Conservation (phyloP, 2,329 filamentous ascomycete species). For the Phaeosphaeria sp. region DNA sequence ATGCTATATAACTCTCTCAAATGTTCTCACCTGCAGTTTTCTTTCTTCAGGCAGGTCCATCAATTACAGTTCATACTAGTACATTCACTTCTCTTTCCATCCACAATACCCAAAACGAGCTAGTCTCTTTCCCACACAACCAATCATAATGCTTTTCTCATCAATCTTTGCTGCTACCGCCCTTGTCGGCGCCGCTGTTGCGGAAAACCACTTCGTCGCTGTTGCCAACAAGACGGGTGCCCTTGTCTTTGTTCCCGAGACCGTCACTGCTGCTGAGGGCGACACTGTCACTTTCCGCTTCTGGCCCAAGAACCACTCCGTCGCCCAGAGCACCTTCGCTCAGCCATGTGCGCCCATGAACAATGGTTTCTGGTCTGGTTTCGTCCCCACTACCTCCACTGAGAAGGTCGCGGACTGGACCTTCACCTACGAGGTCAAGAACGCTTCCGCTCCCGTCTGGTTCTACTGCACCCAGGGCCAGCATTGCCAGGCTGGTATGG, state of each 20-base stretch:
- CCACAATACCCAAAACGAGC: conserved; percentile 36
- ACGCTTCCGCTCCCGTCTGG: conserved; percentile 47
- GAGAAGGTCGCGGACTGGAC: conserved; percentile 30
- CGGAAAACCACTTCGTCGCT: conserved; percentile 40
- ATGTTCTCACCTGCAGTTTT: conserved; percentile 36
- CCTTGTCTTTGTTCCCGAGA: conserved; percentile 45
- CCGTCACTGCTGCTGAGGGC: conserved; percentile 41
- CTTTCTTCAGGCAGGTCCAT: conserved; percentile 45
- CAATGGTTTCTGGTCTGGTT: conserved; percentile 49
- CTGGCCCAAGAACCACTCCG: conserved; percentile 49
- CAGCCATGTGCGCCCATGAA: conserved; percentile 42
- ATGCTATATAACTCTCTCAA: conserved; percentile 46
- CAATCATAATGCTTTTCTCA: conserved; percentile 50
- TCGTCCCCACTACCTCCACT: conserved; percentile 36
- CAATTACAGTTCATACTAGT: conserved; percentile 40
- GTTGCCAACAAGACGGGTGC: conserved; percentile 37
- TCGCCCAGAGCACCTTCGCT: conserved; percentile 45
- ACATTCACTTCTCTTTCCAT: conserved; percentile 26
- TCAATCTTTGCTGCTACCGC: conserved; percentile 41
- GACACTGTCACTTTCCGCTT: conserved; percentile 49
- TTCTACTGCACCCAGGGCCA: conserved; percentile 50
- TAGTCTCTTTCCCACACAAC: conserved; percentile 36
- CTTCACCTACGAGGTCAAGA: conserved; percentile 43
- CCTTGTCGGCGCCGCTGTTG: conserved; percentile 37
- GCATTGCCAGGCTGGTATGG: conserved; percentile 50